Evolutionary conservation across 768 basidiomycete species (phyloP).

Genomic region (Leccinum uliginosum): DNA sequence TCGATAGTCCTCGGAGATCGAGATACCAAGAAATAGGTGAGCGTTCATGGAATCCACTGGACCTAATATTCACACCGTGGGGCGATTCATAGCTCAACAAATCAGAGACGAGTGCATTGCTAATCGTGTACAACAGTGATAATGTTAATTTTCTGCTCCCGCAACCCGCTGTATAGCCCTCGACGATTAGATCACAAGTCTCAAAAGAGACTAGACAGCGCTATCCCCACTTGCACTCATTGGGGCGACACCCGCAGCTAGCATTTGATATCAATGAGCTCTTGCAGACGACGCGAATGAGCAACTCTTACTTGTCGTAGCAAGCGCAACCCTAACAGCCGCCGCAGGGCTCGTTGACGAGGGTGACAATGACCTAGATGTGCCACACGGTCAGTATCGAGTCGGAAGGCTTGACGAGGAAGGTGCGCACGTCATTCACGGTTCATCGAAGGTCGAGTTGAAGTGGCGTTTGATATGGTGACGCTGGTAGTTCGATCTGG

Average conservation of each 20-base stretch:
- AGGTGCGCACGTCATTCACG: not conserved
- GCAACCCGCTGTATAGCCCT: not conserved
- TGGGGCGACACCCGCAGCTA: not conserved
- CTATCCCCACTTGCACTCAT: not conserved
- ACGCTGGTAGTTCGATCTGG: not conserved
- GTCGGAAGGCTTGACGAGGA: not conserved
- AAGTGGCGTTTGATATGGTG: not conserved
- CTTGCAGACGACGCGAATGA: not conserved
- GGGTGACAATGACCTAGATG: too few relatives aligned
- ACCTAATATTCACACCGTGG: not conserved
- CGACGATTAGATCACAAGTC: not conserved
- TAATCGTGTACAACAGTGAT: constrained; percentile 1
- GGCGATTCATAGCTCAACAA: constrained; percentile 19
- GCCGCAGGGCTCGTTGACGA: not conserved
- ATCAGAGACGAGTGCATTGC: constrained; percentile 5
- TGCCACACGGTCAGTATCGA: too few relatives aligned
- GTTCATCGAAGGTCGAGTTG: too few relatives aligned
- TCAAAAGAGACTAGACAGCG: not conserved
- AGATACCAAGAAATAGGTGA: constrained; percentile 69
- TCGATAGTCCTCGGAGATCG: constrained; percentile 63
- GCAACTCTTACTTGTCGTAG: not conserved
- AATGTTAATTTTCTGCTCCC: not conserved
- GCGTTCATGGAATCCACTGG: constrained; percentile 11
- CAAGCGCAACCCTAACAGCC: too few relatives aligned
- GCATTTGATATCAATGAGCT: not conserved